Evolutionary conservation across 106 monocot species (phyloP), one percentile per base, ranked within the genome.

Genomic region (Cymbidium sinense): DNA sequence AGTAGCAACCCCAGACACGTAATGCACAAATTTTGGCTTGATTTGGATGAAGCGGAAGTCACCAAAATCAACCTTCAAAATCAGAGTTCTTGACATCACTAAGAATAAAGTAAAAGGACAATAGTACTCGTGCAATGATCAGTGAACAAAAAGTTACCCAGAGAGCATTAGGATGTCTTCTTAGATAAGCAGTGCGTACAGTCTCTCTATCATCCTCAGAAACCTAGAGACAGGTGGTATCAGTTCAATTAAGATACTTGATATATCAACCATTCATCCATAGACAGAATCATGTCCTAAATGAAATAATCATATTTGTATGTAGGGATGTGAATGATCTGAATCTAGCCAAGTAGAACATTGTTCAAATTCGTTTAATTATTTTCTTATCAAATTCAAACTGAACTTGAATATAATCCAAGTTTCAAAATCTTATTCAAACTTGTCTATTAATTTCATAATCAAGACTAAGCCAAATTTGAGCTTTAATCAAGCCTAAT

Each of bases 1-100:
- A 20, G 96, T 98, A 73, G 96, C 96, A 79, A 94, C 90, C 50
- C 96, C 94, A 79, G 96, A 91, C 33, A 98, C 90, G 81, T 88
- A 98, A 52, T 77, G 86, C 73, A 94, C 84, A 81, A 79, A 80
- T 79, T 85, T 94, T 50, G 94, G 93, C 64, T 92, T 88, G 79
- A 98, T 92, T 30, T 84, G 78, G 50, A 98, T 43, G 79, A 94
- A 98, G 54, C 64, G 31, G 76, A 98, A 94, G 78, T 98, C 96
- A 77, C 96, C 96, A 86, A 92, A 94, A 80, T 94, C 94, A 82
- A 94, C 96, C 96, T 96, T 78, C 15, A 15, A 76, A 47, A 58
- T 25, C 25, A 78, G 52, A 70, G 20, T 11, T 50, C 41, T 67
- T 5, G 23, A 34, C 52, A 55, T 76, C 76, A 37, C 61, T 43